phyloP scores from a whole-genome alignment of 306 rosid genomes.

The Mimosa bimucronata region DNA sequence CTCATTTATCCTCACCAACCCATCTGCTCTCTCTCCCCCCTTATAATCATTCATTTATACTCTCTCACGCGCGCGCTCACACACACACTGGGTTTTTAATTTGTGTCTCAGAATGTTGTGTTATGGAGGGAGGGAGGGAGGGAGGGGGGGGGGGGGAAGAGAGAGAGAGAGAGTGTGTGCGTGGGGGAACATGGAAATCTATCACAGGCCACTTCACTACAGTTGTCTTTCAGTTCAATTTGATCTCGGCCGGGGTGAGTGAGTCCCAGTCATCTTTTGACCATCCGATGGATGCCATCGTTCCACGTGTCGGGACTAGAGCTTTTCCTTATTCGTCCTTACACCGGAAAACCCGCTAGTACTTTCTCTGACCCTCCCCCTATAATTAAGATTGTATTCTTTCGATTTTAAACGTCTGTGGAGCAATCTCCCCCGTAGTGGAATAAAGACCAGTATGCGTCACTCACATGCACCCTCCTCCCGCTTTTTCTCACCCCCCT shows the following conservation, averaged over 20 bases:
- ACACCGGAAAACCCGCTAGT: conserved; percentile 90
- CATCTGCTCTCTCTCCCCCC: conserved; percentile 20
- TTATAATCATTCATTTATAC: background rate
- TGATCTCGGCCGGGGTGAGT: conserved; percentile 46
- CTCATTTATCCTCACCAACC: conserved; percentile 42
- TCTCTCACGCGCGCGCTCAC: too few relatives aligned
- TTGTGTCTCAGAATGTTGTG: background rate
- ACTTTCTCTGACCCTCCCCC: conserved; percentile 61
- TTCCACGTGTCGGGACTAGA: conserved; percentile 57
- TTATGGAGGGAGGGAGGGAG: conserved; percentile 19
- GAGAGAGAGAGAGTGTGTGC: conserved; percentile 32
- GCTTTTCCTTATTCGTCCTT: conserved; percentile 79
- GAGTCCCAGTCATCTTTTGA: conserved; percentile 37
- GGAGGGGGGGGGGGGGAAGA: conserved; percentile 5
- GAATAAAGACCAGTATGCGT: conserved; percentile 19
- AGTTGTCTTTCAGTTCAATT: conserved; percentile 65
- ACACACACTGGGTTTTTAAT: conserved; percentile 30
- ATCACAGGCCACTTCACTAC: conserved; percentile 52
- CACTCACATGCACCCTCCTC: conserved; percentile 41
- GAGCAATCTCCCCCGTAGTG: conserved; percentile 32
- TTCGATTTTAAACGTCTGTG: conserved; percentile 24
- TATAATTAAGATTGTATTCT: conserved; percentile 36
- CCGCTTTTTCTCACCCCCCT: conserved; percentile 20
- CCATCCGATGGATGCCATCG: conserved; percentile 45
- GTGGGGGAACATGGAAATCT: conserved; percentile 62